phyloP scores from a whole-genome alignment of 768 basidiomycete genomes.

The Suillus subaureus region DNA sequence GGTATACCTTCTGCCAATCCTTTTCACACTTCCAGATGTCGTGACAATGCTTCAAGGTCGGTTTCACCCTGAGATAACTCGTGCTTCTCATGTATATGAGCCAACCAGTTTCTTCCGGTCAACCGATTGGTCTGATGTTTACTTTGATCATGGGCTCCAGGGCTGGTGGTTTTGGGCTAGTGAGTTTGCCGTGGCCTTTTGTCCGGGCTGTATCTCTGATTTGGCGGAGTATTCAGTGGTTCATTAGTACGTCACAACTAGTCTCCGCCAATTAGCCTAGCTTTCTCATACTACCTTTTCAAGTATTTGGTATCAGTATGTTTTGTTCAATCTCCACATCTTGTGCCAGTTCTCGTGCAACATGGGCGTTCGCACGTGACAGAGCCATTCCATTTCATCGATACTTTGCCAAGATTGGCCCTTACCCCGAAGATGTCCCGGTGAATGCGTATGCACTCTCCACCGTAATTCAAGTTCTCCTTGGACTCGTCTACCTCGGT shows the following conservation, averaged over 20 bases:
- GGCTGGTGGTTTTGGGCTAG: slow-evolving; percentile 64
- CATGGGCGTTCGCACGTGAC: slow-evolving; percentile 74
- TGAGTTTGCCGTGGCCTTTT: slow-evolving; percentile 27
- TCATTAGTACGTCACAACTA: slow-evolving; percentile 37
- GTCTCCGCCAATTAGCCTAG: background rate
- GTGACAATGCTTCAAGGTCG: slow-evolving; percentile 51
- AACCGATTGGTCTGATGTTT: slow-evolving; percentile 66
- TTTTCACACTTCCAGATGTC: slow-evolving; percentile 67
- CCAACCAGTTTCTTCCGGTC: slow-evolving; percentile 53
- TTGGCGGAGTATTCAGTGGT: slow-evolving; percentile 34
- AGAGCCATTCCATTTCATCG: slow-evolving; percentile 58
- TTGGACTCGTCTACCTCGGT: slow-evolving; percentile 66
- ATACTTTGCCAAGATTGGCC: slow-evolving; percentile 49
- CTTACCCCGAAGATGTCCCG: slow-evolving; percentile 48
- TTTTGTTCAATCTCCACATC: slow-evolving; percentile 70
- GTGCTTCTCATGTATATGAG: slow-evolving; percentile 10
- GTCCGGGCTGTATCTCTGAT: slow-evolving; percentile 3
- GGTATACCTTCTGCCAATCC: slow-evolving; percentile 59
- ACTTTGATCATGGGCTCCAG: slow-evolving; percentile 62
- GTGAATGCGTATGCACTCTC: slow-evolving; percentile 64
- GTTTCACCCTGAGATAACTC: slow-evolving; percentile 9
- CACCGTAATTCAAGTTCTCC: slow-evolving; percentile 55
- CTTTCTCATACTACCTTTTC: slow-evolving; percentile 7
- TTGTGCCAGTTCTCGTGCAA: slow-evolving; percentile 67
- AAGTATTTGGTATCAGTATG: slow-evolving; percentile 56